These are phyloP conservation scores for Schizosaccharomyces japonicus DNA, from an alignment of 805 yeast genomes.

Conservation along the genomic window DNA sequence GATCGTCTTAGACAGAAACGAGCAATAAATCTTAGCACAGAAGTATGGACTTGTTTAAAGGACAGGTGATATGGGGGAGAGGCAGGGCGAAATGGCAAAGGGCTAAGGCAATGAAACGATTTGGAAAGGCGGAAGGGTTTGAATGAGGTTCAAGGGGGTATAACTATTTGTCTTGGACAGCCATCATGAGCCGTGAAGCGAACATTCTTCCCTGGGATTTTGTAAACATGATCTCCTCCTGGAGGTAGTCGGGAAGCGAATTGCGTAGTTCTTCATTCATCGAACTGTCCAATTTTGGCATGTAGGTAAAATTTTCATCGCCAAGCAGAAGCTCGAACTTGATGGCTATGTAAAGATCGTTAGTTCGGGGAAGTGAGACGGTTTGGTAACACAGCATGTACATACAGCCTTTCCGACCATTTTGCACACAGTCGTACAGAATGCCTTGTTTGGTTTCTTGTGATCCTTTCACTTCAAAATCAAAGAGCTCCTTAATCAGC, in stretches of 20 bases:
- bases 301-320: not conserved
- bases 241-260: not conserved
- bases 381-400: not conserved
- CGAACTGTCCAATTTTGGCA: not conserved
- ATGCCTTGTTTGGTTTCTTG: not conserved
- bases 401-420: not conserved
- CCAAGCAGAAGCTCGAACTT: not conserved
- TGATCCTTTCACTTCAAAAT: not conserved
- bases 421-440: not conserved
- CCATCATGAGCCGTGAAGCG: not conserved
- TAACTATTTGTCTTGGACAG: not conserved
- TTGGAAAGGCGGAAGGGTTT: no score
- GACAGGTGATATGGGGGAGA: no score
- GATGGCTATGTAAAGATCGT: not conserved
- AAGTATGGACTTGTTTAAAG: no score
- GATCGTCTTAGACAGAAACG: no score
- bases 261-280: not conserved
- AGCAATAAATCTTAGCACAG: no score
- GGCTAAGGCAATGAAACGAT: no score
- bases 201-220: not conserved
- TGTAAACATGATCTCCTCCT: slow-evolving; percentile 1
- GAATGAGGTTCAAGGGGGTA: no score
- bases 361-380: not conserved
- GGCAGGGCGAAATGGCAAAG: no score
- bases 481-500: not conserved